These are phyloP conservation scores for Blastosporella zonata DNA, from an alignment of 1,284 basidiomycete genomes.

Conservation along the genomic window DNA sequence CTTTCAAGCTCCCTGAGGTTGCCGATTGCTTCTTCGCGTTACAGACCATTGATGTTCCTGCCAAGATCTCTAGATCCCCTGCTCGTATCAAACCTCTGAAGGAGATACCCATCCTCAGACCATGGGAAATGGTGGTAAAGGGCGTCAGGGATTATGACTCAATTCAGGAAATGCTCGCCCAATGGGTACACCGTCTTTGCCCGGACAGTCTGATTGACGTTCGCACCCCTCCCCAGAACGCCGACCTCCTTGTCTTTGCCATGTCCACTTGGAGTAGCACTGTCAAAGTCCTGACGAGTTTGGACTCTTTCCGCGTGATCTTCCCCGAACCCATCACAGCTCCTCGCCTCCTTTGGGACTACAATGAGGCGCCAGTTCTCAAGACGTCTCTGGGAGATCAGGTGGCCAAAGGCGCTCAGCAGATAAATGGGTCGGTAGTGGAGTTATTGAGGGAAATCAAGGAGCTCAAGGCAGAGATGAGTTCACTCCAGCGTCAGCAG, in stretches of 20 bases:
- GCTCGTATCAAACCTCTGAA: constrained; percentile 6
- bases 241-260: constrained; percentile 9
- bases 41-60: neutral
- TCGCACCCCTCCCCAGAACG: neutral
- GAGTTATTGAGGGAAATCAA: neutral
- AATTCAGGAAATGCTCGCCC: neutral
- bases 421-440: neutral
- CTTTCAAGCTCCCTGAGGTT: constrained; percentile 3
- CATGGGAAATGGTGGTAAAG: constrained; percentile 1
- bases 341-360: constrained; percentile 8
- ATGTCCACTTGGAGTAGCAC: constrained; percentile 5
- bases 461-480: neutral
- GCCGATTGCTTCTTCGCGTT: constrained; percentile 5
- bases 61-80: neutral
- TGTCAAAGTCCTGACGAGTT: neutral
- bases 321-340: neutral
- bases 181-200: neutral
- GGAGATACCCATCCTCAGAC: constrained; percentile 1
- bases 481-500: neutral
- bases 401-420: neutral
- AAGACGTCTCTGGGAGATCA: neutral
- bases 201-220: neutral
- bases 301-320: neutral
- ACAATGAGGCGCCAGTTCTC: constrained; percentile 1
- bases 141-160: neutral